Conservation (phyloP, 129 eudicot species). For the Flaveria bidentis region DNA sequence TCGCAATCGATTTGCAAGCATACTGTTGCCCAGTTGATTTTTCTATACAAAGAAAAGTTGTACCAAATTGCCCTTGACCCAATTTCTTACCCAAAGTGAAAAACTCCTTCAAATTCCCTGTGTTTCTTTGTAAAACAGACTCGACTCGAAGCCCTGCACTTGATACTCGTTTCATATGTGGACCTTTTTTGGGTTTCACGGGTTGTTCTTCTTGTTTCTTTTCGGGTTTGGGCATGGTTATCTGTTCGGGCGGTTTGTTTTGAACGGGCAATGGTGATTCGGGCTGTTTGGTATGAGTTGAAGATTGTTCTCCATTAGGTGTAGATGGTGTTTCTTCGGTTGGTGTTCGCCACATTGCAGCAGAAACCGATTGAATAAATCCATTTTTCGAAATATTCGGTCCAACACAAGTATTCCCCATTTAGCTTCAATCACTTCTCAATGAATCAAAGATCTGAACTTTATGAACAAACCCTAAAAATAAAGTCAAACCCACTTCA, state of each 20-base stretch:
- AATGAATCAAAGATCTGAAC: slow-evolving; percentile 32
- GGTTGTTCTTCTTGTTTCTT: slow-evolving; percentile 41
- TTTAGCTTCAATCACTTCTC: slow-evolving; percentile 36
- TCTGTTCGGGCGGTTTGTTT: slow-evolving; percentile 71
- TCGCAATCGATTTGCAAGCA: slow-evolving; percentile 95
- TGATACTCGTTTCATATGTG: slow-evolving; percentile 62
- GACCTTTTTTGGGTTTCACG: slow-evolving; percentile 56
- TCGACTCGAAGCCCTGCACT: slow-evolving; percentile 85
- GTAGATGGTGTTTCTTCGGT: slow-evolving; percentile 45
- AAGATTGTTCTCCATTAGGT: slow-evolving; percentile 51
- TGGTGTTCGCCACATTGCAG: slow-evolving; percentile 85
- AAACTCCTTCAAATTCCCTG: slow-evolving; percentile 74
- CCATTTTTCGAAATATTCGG: slow-evolving; percentile 72
- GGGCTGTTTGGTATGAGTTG: slow-evolving; percentile 42
- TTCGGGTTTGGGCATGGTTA: slow-evolving; percentile 61
- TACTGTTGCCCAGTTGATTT: slow-evolving; percentile 61
- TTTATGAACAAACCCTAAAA: slow-evolving; percentile 20
- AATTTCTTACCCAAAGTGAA: slow-evolving; percentile 80
- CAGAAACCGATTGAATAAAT: slow-evolving; percentile 83
- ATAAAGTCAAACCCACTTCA: slow-evolving; percentile 42
- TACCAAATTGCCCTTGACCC: slow-evolving; percentile 96
- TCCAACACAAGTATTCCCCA: slow-evolving; percentile 98
- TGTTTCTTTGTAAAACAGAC: slow-evolving; percentile 70
- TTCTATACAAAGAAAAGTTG: slow-evolving; percentile 74
- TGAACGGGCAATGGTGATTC: slow-evolving; percentile 60